A percentile compares a stretch with the other conserved stretches of the same genome.
Evolutionary conservation across 1,284 basidiomycete species (phyloP).

Genomic region (Amylostereum areolatum): DNA sequence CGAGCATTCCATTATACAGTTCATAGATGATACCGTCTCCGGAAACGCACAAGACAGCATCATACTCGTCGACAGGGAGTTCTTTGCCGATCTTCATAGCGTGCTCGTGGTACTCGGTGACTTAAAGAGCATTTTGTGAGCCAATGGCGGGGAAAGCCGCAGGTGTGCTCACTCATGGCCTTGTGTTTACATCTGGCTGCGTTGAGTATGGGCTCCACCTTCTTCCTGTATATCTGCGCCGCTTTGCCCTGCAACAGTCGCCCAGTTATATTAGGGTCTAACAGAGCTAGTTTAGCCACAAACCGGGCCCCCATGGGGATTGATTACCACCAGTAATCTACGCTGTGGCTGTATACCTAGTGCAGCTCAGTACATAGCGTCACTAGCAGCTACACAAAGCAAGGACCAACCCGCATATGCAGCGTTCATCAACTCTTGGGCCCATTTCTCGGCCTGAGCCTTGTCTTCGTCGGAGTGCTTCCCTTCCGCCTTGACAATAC

Average conservation of each 20-base stretch:
- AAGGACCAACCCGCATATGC: slow-evolving; percentile 56
- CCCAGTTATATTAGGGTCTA: no score
- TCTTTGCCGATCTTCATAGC: slow-evolving; percentile 65
- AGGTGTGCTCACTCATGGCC: slow-evolving; percentile 36
- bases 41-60: slow-evolving; percentile 79
- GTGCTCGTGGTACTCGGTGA: slow-evolving; percentile 35
- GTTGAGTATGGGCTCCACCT: slow-evolving; percentile 75
- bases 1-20: slow-evolving; percentile 87
- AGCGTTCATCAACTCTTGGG: slow-evolving; percentile 43
- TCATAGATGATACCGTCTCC: slow-evolving; percentile 92
- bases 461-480: slow-evolving; percentile 30
- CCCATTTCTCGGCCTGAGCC: slow-evolving; percentile 47
- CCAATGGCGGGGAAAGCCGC: not conserved
- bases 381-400: not conserved
- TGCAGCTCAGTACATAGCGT: slow-evolving; percentile 4
- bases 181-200: slow-evolving; percentile 72
- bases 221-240: slow-evolving; percentile 50
- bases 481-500: slow-evolving; percentile 37
- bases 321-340: slow-evolving; percentile 72
- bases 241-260: slow-evolving; percentile 59
- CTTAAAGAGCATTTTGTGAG: slow-evolving; percentile 3
- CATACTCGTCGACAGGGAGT: slow-evolving; percentile 57
- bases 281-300: slow-evolving; percentile 7
- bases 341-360: slow-evolving; percentile 46
- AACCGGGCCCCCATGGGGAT: slow-evolving; percentile 80